These are phyloP conservation scores for Edaphochlamys debaryana DNA, from an alignment of 139 green algal species.

Conservation along the genomic window DNA sequence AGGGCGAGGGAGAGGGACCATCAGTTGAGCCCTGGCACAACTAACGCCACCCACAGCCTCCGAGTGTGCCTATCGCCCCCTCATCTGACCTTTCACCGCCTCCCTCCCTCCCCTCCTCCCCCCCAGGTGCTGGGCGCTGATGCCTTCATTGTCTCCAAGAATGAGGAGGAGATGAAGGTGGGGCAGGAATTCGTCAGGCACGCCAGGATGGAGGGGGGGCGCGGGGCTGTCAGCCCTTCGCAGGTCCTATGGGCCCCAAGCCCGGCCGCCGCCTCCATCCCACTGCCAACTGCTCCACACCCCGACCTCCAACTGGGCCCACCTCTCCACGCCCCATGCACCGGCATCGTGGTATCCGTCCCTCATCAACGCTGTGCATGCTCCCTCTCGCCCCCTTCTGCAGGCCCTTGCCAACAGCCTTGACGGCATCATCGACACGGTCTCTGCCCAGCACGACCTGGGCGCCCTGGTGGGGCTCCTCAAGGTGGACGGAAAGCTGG, in stretches of 20 bases:
- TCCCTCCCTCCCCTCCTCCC: too few species aligned
- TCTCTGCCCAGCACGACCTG: slow-evolving; percentile 76
- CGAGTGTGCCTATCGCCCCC: background rate
- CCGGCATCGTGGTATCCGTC: background rate
- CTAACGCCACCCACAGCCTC: too few species aligned
- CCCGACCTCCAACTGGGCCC: too few species aligned
- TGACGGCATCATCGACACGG: slow-evolving; percentile 91
- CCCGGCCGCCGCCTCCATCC: too few species aligned
- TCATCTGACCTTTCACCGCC: too few species aligned
- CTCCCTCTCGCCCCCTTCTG: background rate
- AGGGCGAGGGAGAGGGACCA: background rate
- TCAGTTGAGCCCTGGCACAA: background rate
- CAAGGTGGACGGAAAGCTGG: slow-evolving; percentile 63
- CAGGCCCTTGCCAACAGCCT: slow-evolving; percentile 57
- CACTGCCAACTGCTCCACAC: too few species aligned
- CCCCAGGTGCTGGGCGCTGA: slow-evolving; percentile 62
- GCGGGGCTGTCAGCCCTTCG: background rate
- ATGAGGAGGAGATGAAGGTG: slow-evolving; percentile 71
- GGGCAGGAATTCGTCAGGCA: too few species aligned
- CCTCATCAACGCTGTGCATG: too few species aligned
- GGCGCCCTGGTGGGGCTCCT: slow-evolving; percentile 56
- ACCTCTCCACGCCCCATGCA: too few species aligned
- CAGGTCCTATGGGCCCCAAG: too few species aligned
- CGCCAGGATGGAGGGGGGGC: too few species aligned
- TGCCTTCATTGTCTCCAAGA: slow-evolving; percentile 67